Evolutionary conservation across 1,139 yeast species (phyloP), one percentile per base, ranked within the genome.

Genomic region (Hanseniaspora sp.): DNA sequence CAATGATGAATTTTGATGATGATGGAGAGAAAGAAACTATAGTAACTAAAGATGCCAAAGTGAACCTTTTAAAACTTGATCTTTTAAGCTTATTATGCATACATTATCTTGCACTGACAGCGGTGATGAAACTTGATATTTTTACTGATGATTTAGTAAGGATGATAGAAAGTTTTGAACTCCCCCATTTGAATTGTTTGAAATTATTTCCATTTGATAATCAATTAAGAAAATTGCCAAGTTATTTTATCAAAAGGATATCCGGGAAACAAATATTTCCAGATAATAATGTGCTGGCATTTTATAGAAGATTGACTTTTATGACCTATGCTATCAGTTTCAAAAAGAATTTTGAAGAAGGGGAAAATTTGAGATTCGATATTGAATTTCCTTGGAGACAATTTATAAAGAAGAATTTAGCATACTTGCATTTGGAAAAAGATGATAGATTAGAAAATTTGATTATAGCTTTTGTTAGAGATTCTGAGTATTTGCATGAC

Each of bases 231-330:
- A 51, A 51, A 15, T 15, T 51, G 12, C 54, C 54, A 1, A 51
- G 45, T 17, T 51, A 44, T 15, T 39, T 39, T 11, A 44, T 51
- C 3, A 51, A 51, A 29, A 44, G 54, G 28, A 51, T 51, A 44
- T 44, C 54, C 5, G 54, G 54, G 15, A 51, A 51, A 18, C 54
- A 51, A n/a, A 45, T 51, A n/a, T 51, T 51, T 23, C 54, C 54
- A 4, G 54, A 45, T 8, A 51, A 51, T 38, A 51, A 51, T 30
- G 31, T 37, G 13, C n/a, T 44, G 30, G 40, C 41, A 34, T 51
- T 51, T 23, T 51, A 51, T 15, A 51, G 41, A 29, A 44, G 48
- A 39, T 23, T 51, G 18, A 51, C 44, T 34, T 51, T 15, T 34
- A 28, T 51, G 13, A 9, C 46, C 6, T 43, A 43, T 43, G 13